These are phyloP conservation scores for Psidium guajava DNA, from an alignment of 345 rosid species.

Conservation along the genomic window DNA sequence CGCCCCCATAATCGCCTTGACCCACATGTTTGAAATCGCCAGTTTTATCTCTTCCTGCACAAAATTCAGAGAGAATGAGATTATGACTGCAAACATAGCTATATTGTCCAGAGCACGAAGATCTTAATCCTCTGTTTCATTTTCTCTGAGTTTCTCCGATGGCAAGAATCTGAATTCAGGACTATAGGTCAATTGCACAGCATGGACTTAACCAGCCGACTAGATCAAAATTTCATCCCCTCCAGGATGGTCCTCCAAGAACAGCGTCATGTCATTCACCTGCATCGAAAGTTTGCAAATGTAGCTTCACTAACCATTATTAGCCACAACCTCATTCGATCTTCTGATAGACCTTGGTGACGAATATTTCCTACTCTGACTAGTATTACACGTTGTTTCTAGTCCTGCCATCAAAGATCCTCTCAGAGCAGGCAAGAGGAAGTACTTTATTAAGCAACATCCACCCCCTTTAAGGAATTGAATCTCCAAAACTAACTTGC, in stretches of 20 bases:
- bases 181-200: neutral
- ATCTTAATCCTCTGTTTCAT: neutral
- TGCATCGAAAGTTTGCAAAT: neutral
- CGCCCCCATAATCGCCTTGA: neutral
- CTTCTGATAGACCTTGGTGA: neutral
- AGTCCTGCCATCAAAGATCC: neutral
- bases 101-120: neutral
- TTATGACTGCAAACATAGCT: neutral
- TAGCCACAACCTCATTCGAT: neutral
- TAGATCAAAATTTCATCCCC: constrained; percentile 83
- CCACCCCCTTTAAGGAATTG: neutral
- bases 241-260: constrained; percentile 92
- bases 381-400: neutral
- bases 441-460: neutral
- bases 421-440: neutral
- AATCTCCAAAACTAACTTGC: neutral
- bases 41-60: neutral
- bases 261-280: constrained; percentile 74
- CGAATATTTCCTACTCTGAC: neutral
- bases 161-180: neutral
- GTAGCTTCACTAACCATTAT: neutral
- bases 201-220: constrained; percentile 32
- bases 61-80: neutral
- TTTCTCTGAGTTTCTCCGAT: neutral
- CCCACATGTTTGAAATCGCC: neutral